Conservation (phyloP, 129 eudicot species). For the Artemisia annua region DNA sequence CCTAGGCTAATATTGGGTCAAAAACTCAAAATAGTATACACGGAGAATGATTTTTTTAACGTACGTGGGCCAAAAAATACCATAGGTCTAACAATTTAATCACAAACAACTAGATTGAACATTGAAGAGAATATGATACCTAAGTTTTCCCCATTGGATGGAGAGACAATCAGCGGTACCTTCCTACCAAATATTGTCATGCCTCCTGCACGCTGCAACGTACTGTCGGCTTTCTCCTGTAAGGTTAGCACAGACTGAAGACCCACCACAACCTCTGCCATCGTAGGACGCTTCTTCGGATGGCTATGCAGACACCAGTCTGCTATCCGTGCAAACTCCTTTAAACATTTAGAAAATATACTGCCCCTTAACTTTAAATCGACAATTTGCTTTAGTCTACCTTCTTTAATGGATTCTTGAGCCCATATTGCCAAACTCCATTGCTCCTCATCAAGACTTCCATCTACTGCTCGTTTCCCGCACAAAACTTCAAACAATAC, state of each 20-base stretch:
- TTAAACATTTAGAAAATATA: constrained; percentile 7
- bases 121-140: not conserved
- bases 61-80: too few species aligned
- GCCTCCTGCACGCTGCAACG: not conserved
- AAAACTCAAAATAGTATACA: too few species aligned
- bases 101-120: not conserved
- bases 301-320: constrained; percentile 15
- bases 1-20: too few species aligned
- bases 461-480: constrained; percentile 16
- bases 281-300: constrained; percentile 23
- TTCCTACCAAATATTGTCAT: not conserved
- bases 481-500: constrained; percentile 17
- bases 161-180: not conserved
- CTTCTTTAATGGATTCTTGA: constrained; percentile 22
- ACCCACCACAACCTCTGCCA: constrained; percentile 10
- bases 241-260: constrained; percentile 21
- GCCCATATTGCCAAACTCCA: constrained; percentile 22
- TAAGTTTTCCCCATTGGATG: not conserved
- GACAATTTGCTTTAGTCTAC: constrained; percentile 17
- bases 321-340: constrained; percentile 15
- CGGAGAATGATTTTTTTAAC: too few species aligned
- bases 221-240: not conserved
- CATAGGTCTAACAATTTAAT: too few species aligned
- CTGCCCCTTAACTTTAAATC: constrained; percentile 7
- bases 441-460: constrained; percentile 20